Evolutionary conservation across 495 filamentous ascomycete species (phyloP), one percentile per base, ranked within the genome.

Genomic region (Neurospora cerealis): DNA sequence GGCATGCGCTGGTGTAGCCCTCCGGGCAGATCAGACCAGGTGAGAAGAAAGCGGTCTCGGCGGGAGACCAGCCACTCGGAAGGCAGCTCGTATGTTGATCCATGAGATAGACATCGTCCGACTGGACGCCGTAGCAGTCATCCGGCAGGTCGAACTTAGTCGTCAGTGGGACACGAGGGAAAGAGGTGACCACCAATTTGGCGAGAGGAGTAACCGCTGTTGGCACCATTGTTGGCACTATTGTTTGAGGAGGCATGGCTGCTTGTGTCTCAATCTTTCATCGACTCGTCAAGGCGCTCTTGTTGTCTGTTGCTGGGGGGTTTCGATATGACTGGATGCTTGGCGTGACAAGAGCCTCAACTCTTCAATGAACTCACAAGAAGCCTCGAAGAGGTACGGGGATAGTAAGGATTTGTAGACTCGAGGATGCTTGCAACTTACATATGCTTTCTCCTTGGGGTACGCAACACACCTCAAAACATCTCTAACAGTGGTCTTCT

Each of bases 1-100:
- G 71, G 48, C 79, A 79, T 3, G 78, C 78, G 21, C 37, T 71
- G 69, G 60, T 75, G 70, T 79, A 81, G 38, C 78, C 79, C n/a
- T 60, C 62, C 1, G 79, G 79, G 71, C 79, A 80, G 3, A 70
- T 32, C 28, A 79, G 40, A 24, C 79, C 79, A 3, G 79, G 79
- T 5, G 78, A 79, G 72, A 78, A 81, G 72, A 75, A 78, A 11
- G 77, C 71, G 24, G 69, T 74, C 15, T 73, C 70, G 24, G 72
- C 70, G 15, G 69, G 71, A 21, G 48, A 40, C 66, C 78, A 80
- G 4, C 78, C 73, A 4, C 73, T 69, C 11, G 78, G 78, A 9
- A 79, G 69, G 69, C 78, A 81, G 9, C 70, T 71, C 2, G 69
- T 48, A 19, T 75, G 36, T 17, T 75, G 60, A 40, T 81, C 75